A percentile compares a stretch with the other conserved stretches of the same genome.
phyloP scores from a whole-genome alignment of 768 basidiomycete genomes.

The Leccinellum albellum region DNA sequence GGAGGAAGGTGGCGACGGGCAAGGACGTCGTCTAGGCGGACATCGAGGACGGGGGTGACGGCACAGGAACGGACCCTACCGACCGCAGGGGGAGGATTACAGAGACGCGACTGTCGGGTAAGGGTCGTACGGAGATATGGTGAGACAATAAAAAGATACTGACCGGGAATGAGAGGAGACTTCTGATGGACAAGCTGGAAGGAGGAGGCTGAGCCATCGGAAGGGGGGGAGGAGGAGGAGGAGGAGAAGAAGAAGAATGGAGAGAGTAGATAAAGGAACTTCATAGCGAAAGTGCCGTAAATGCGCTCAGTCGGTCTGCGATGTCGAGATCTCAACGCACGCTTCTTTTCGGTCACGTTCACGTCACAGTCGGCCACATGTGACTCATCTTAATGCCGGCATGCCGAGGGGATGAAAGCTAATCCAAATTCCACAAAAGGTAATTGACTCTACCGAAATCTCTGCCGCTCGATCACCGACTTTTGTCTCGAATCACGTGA shows the following conservation, averaged over 20 bases:
- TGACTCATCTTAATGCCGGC: constrained; percentile 1
- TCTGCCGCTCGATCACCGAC: constrained; percentile 69
- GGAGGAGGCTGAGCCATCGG: constrained; percentile 28
- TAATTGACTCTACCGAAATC: constrained; percentile 48
- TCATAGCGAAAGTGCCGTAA: constrained; percentile 9
- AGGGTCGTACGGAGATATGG: background rate
- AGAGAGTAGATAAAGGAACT: constrained; percentile 11
- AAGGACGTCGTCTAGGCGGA: constrained; percentile 71
- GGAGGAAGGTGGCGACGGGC: constrained; percentile 77
- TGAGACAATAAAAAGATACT: background rate
- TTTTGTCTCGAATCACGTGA: constrained; percentile 69
- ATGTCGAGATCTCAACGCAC: constrained; percentile 13
- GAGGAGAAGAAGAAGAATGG: background rate
- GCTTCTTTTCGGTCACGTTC: background rate
- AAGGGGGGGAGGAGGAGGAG: background rate
- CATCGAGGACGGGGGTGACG: constrained; percentile 63
- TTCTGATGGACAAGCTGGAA: constrained; percentile 31
- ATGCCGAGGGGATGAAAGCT: constrained; percentile 9
- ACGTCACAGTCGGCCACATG: constrained; percentile 9
- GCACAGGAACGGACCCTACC: constrained; percentile 66
- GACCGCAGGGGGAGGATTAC: constrained; percentile 65
- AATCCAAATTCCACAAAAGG: constrained; percentile 8
- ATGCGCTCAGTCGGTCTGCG: background rate
- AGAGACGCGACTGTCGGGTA: constrained; percentile 42
- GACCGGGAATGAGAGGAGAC: constrained; percentile 40